Percentiles rank a stretch among this genome's conserved stretches.
These are phyloP conservation scores for Umbelopsis isabellina DNA, from an alignment of 192 early-diverging fungal genomes.

Conservation along the genomic window DNA sequence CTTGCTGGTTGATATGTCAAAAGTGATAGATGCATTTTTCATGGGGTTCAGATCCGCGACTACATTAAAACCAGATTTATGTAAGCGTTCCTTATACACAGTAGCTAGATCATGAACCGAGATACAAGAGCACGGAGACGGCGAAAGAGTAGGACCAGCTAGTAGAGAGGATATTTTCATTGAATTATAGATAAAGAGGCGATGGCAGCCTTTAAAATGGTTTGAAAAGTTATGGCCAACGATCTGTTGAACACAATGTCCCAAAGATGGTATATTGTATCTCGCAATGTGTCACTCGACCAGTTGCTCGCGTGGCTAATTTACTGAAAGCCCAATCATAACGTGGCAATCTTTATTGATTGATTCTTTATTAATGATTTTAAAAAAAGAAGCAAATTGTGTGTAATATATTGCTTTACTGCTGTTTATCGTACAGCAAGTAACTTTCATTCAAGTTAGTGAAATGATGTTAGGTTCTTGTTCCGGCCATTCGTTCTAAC, in stretches of 20 bases:
- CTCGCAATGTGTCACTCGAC: neutral
- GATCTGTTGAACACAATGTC: neutral
- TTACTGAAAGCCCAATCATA: neutral
- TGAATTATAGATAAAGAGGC: neutral
- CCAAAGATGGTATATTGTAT: neutral
- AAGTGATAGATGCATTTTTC: no score
- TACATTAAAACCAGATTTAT: conserved; percentile 16
- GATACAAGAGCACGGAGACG: neutral
- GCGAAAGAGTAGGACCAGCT: neutral
- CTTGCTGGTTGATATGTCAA: neutral
- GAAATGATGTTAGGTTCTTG: no score
- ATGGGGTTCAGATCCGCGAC: no score
- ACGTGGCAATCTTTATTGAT: neutral
- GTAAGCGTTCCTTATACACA: conserved; percentile 20
- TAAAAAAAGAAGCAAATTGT: conserved; percentile 5
- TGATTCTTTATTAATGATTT: neutral
- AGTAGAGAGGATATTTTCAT: conserved; percentile 3
- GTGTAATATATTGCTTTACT: neutral
- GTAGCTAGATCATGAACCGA: conserved; percentile 17
- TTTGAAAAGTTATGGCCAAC: neutral
- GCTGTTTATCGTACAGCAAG: no score
- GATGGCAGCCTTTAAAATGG: neutral
- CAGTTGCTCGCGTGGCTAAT: neutral
- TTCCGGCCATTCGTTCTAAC: no score
- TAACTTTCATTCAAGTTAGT: no score